phyloP scores from a whole-genome alignment of 2,329 filamentous ascomycete species.

The Alternaria sp. region DNA sequence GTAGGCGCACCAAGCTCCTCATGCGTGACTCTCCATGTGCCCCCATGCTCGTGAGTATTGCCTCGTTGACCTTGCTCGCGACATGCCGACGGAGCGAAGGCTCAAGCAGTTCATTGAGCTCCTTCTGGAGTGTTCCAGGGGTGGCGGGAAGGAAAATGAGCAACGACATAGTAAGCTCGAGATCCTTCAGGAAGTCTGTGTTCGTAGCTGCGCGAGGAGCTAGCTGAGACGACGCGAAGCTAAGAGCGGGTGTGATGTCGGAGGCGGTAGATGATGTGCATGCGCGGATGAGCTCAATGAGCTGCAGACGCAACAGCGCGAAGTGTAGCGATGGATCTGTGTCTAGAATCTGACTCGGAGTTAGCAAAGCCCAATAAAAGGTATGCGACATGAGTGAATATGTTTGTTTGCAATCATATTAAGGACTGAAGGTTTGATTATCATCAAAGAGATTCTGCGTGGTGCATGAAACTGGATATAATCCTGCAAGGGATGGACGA shows the following conservation, averaged over 20 bases:
- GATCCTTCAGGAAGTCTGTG: slow-evolving; percentile 78
- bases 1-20: slow-evolving; percentile 77
- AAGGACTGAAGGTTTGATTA: slow-evolving; percentile 80
- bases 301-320: slow-evolving; percentile 83
- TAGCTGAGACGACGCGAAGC: slow-evolving; percentile 86
- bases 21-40: slow-evolving; percentile 81
- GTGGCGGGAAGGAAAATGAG: slow-evolving; percentile 76
- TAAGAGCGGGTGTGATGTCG: slow-evolving; percentile 79
- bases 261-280: slow-evolving; percentile 70
- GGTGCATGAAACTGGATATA: slow-evolving; percentile 99
- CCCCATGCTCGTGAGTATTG: slow-evolving; percentile 77
- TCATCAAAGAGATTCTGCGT: slow-evolving; percentile 98
- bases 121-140: slow-evolving; percentile 72
- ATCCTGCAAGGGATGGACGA: slow-evolving; percentile 71
- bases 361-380: slow-evolving; percentile 29
- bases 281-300: slow-evolving; percentile 88
- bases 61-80: slow-evolving; percentile 88
- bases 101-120: slow-evolving; percentile 77
- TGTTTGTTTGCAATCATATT: slow-evolving; percentile 68
- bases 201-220: slow-evolving; percentile 86
- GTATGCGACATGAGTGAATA: slow-evolving; percentile 7
- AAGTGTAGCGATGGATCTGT: slow-evolving; percentile 85
- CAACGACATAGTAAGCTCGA: slow-evolving; percentile 92
- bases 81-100: slow-evolving; percentile 80
- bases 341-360: slow-evolving; percentile 75